Evolutionary conservation across 2,329 filamentous ascomycete genomes (phyloP).

Genomic region (Cladosporium velox): DNA sequence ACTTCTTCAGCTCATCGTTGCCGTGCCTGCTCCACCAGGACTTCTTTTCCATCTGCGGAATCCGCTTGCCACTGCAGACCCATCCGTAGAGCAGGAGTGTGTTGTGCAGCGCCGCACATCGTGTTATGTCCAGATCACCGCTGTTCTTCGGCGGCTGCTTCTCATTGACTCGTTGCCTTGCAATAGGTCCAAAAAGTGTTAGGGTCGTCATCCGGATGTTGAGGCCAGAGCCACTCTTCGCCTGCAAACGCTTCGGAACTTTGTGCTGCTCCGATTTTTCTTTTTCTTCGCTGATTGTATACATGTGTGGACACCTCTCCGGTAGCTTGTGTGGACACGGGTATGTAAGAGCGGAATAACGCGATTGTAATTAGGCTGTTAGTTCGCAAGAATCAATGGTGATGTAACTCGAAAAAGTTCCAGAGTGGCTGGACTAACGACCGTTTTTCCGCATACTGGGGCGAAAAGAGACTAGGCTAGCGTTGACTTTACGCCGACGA

Average conservation of each 20-base stretch:
- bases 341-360: background rate
- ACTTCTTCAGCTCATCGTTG: slow-evolving; percentile 29
- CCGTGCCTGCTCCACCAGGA: slow-evolving; percentile 38
- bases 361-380: slow-evolving; percentile 5
- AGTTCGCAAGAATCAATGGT: background rate
- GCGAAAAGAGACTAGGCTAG: background rate
- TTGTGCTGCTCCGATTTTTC: slow-evolving; percentile 10
- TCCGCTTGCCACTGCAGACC: slow-evolving; percentile 36
- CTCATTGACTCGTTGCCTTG: slow-evolving; percentile 34
- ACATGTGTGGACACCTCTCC: slow-evolving; percentile 13
- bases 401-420: slow-evolving; percentile 16
- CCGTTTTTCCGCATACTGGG: slow-evolving; percentile 6
- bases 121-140: slow-evolving; percentile 34
- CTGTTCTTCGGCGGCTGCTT: slow-evolving; percentile 28
- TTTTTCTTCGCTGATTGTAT: slow-evolving; percentile 16
- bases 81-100: slow-evolving; percentile 39
- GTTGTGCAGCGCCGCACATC: slow-evolving; percentile 39
- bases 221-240: slow-evolving; percentile 21
- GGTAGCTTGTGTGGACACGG: background rate
- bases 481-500: slow-evolving; percentile 1
- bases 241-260: slow-evolving; percentile 19
- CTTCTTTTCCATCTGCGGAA: slow-evolving; percentile 33
- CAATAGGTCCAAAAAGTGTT: slow-evolving; percentile 35
- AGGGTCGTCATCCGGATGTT: slow-evolving; percentile 22
- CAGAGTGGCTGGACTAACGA: slow-evolving; percentile 5